A percentile compares a stretch with the other conserved stretches of the same genome.
Evolutionary conservation across 192 early-diverging fungal species (phyloP).

Genomic region (Linnemannia zychae): DNA sequence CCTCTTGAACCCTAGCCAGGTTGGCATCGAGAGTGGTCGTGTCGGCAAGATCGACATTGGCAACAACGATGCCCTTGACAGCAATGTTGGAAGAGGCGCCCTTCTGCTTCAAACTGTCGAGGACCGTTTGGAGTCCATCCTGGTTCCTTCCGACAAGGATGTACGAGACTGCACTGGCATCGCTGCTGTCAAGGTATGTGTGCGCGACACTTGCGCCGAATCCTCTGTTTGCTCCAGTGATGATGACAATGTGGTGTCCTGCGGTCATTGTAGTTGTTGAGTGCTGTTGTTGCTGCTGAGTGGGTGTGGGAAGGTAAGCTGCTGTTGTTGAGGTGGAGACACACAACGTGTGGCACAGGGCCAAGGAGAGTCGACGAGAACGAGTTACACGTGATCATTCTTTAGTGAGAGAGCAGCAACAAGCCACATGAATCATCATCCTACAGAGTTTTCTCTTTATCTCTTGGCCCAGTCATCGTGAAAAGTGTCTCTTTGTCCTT

Average conservation of each 20-base stretch:
- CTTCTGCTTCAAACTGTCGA: constrained; percentile 19
- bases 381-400: background rate
- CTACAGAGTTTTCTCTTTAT: background rate
- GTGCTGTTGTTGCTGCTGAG: background rate
- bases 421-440: constrained; percentile 5
- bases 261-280: constrained; percentile 22
- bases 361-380: too few relatives aligned
- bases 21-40: constrained; percentile 27
- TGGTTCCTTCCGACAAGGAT: constrained; percentile 74
- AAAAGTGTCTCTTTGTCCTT: constrained; percentile 2
- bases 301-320: background rate
- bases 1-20: constrained; percentile 32
- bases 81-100: background rate
- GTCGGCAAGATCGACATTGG: constrained; percentile 45
- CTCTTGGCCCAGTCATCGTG: background rate
- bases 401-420: background rate
- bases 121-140: constrained; percentile 36
- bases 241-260: constrained; percentile 58
- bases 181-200: constrained; percentile 49
- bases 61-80: constrained; percentile 36
- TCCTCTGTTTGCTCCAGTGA: constrained; percentile 78
- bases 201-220: constrained; percentile 71
- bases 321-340: background rate
- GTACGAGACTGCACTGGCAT: constrained; percentile 46
- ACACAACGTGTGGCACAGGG: too few relatives aligned